Conservation (phyloP, 768 basidiomycete species). For the Rhodotorula graminis region DNA sequence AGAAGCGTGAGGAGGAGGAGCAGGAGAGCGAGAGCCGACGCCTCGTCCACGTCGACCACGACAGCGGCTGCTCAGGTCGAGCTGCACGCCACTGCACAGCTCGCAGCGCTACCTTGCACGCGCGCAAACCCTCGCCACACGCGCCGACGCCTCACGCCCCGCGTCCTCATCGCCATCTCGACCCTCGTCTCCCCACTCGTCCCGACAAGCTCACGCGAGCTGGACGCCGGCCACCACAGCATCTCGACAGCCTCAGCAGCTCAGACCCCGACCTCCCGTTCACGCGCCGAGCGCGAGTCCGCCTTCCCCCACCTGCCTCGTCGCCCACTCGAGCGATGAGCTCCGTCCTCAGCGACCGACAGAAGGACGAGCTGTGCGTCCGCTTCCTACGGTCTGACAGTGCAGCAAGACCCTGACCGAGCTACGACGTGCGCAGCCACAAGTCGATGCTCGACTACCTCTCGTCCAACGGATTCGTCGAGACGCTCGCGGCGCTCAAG, state of each 20-base stretch:
- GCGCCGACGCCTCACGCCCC: too few relatives aligned
- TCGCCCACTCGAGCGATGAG: neutral
- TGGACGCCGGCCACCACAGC: too few relatives aligned
- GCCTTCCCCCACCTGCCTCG: too few relatives aligned
- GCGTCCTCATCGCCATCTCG: neutral
- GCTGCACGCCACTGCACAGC: neutral
- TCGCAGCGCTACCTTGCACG: neutral
- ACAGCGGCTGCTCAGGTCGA: neutral
- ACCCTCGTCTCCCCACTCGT: neutral
- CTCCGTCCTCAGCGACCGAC: slow-evolving; percentile 31
- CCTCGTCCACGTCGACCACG: too few relatives aligned
- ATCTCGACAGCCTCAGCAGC: too few relatives aligned
- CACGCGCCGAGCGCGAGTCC: too few relatives aligned
- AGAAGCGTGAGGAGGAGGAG: too few relatives aligned
- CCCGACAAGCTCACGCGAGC: neutral
- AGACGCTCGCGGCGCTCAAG: slow-evolving; percentile 41
- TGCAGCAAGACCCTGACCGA: neutral
- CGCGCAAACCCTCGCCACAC: too few relatives aligned
- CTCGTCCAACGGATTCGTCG: slow-evolving; percentile 41
- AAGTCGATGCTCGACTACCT: slow-evolving; percentile 49
- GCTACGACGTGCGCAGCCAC: slow-evolving; percentile 38
- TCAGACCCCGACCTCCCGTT: too few relatives aligned
- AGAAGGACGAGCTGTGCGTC: slow-evolving; percentile 39
- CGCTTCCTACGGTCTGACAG: too few relatives aligned
- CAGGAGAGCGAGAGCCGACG: too few relatives aligned